Evolutionary conservation across 1,139 yeast genomes (phyloP).

Genomic region (Lodderomyces margitis): DNA sequence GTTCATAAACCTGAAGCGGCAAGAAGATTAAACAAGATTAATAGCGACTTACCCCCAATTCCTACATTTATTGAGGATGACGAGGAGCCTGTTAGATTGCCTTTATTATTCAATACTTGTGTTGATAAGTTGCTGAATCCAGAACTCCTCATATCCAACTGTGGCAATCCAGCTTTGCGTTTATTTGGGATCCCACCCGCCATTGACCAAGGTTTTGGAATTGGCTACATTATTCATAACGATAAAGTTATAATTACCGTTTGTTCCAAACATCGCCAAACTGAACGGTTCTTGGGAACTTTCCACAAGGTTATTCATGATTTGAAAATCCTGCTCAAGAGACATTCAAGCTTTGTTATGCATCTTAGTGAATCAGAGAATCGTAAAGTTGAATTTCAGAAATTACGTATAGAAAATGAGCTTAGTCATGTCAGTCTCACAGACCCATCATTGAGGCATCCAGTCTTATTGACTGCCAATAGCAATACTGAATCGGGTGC

Average conservation of each 20-base stretch:
- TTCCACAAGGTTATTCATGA: conserved; percentile 59
- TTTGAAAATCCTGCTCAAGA: conserved; percentile 27
- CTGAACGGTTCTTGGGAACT: conserved; percentile 64
- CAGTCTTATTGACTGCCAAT: conserved; percentile 30
- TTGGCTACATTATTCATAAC: conserved; percentile 70
- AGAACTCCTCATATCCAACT: conserved; percentile 50
- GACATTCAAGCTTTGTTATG: conserved; percentile 33
- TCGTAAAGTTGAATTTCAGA: conserved; percentile 36
- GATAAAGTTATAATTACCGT: conserved; percentile 60
- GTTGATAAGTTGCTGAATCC: conserved; percentile 42
- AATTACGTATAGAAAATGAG: conserved; percentile 35
- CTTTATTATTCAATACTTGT: conserved; percentile 58
- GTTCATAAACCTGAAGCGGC: conserved; percentile 30
- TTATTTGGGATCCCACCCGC: conserved; percentile 79
- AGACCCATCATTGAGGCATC: conserved; percentile 35
- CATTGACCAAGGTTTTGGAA: conserved; percentile 69
- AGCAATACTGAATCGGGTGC: conserved; percentile 11
- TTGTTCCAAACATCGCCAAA: conserved; percentile 73
- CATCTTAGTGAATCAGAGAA: conserved; percentile 35
- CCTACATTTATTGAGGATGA: conserved; percentile 20
- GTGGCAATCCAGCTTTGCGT: conserved; percentile 76
- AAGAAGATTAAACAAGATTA: conserved; percentile 42
- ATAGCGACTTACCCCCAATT: conserved; percentile 30
- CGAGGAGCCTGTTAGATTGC: conserved; percentile 32
- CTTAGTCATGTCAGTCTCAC: conserved; percentile 29